A percentile compares a stretch with the other conserved stretches of the same genome.
Evolutionary conservation across 148 eudicot species (phyloP).

Genomic region (Nyssa sinensis): DNA sequence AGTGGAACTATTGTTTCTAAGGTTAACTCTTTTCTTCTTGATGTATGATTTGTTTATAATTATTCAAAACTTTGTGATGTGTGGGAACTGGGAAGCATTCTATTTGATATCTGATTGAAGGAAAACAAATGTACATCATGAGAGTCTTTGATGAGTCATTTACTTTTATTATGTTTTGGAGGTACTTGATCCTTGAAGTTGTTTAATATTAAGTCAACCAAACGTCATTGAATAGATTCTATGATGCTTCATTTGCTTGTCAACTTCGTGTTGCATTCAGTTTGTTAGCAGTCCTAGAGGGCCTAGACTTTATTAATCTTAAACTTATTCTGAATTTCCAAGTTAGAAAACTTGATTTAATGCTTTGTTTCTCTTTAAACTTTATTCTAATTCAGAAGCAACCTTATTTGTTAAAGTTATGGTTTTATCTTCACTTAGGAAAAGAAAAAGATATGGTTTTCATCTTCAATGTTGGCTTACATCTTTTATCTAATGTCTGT

Average conservation of each 20-base stretch:
- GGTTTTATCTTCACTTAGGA: no score
- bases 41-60: conserved; percentile 4
- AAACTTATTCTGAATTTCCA: no score
- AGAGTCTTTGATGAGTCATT: neutral
- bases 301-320: no score
- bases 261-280: neutral
- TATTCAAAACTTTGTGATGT: neutral
- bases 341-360: no score
- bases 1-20: conserved; percentile 83
- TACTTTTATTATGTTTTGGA: neutral
- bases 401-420: no score
- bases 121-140: neutral
- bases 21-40: conserved; percentile 35
- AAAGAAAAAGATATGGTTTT: no score
- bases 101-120: conserved; percentile 9
- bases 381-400: no score
- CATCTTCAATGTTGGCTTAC: no score
- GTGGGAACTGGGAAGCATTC: no score
- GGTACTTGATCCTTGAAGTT: neutral
- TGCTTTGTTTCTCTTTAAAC: no score
- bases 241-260: neutral
- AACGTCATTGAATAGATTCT: neutral
- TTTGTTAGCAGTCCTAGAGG: neutral
- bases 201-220: neutral
- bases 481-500: no score